These are phyloP conservation scores for Phytopythium mirpurense DNA, from an alignment of 352 stramenopile species.

Conservation along the genomic window DNA sequence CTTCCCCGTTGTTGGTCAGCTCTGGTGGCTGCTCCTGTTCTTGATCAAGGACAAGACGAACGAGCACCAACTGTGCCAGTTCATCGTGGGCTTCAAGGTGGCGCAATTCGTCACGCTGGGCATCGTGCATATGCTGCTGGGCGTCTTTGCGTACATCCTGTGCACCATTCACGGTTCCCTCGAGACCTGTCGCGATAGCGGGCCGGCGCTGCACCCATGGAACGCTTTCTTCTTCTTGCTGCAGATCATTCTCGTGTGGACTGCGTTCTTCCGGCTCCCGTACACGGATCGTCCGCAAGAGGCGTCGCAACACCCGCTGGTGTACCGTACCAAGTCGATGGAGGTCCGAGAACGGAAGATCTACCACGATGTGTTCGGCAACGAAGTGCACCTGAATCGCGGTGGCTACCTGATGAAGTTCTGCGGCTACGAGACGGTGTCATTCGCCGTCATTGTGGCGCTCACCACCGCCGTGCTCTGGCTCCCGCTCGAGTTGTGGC, in stretches of 20 bases:
- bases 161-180: constrained; percentile 65
- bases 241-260: constrained; percentile 81
- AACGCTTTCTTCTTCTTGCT: constrained; percentile 81
- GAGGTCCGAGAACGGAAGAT: constrained; percentile 30
- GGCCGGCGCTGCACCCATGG: constrained; percentile 51
- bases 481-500: constrained; percentile 69
- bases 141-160: constrained; percentile 61
- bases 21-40: constrained; percentile 90
- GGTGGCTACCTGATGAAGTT: constrained; percentile 86
- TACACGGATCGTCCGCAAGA: constrained; percentile 71
- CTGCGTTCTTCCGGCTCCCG: constrained; percentile 78
- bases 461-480: constrained; percentile 56
- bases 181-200: constrained; percentile 47
- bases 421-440: constrained; percentile 80
- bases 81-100: constrained; percentile 90
- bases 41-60: constrained; percentile 90
- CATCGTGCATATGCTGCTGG: constrained; percentile 60
- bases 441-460: constrained; percentile 67
- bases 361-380: constrained; percentile 79
- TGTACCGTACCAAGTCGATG: constrained; percentile 53
- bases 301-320: constrained; percentile 31
- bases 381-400: constrained; percentile 70
- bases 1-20: constrained; percentile 77
- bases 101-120: constrained; percentile 88
- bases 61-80: constrained; percentile 90